Base-by-base conservation (phyloP, 2,329 filamentous ascomycete species). In the Ceratocystis harringtonii region DNA sequence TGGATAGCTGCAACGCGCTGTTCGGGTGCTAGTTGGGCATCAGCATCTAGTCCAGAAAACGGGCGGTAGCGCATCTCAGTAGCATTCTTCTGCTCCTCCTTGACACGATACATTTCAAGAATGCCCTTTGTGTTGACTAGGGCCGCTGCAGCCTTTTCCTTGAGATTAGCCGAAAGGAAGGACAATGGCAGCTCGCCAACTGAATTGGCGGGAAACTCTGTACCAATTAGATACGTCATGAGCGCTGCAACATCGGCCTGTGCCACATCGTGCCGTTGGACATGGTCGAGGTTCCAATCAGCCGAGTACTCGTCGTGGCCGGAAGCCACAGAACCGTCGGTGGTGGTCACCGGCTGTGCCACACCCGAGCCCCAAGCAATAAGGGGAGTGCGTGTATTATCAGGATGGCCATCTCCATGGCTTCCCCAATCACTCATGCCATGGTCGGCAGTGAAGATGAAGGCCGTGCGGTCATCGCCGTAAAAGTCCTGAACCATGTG, bases 371-470 rank as follows among this genome's bases (percentile, higher is more conserved):
- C 94, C 94, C 94, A 99, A 2, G 83, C 86, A 70, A 99, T 89
- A 41, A 99, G 78, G 0, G 94, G 94, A 0, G 94, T 99, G 62
- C 94, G 84, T 2, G 94, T 99, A 71, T 97, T 99, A 74, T 99
- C 89, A 0, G 94, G 94, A 75, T 99, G 92, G 6, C 94, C 94
- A 74, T 99, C 94, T 45, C 95, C 95, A 74, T 99, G 95, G 70
- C 92, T 97, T n/a, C 95, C 94, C 87, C 89, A 96, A 75, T 99
- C 94, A 72, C 90, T 97, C 94, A 99, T 99, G 19, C 94, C 94
- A 74, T 99, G 94, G 72, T 99, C 94, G 6, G 94, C 94, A 1
- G 95, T 99, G 73, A 99, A 99, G 17, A 99, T 84, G 73, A 92
- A 99, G 0, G 95, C 90, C 0, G 94, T 97, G 74, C 94, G 86